These are phyloP conservation scores for Chloropicon primus DNA, from an alignment of 139 green algal species.

Conservation along the genomic window DNA sequence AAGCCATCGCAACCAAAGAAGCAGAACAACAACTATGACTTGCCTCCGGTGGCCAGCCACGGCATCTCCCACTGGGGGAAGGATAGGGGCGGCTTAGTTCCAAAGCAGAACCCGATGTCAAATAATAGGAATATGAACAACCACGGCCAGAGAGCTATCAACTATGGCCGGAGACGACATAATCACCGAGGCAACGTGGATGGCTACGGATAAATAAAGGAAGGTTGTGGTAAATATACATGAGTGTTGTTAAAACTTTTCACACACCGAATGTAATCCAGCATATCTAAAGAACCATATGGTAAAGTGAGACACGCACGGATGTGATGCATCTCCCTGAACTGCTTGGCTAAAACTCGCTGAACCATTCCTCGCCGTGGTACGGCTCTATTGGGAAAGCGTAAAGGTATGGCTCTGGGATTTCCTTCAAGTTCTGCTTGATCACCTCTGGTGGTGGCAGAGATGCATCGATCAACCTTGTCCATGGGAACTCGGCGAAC, in stretches of 20 bases:
- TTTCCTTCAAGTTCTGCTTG: neutral
- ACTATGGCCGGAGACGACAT: neutral
- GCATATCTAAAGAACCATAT: too few relatives aligned
- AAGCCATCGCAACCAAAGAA: neutral
- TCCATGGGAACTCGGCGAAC: neutral
- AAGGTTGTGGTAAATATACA: too few relatives aligned
- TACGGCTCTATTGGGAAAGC: slow-evolving; percentile 2
- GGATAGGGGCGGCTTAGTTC: neutral
- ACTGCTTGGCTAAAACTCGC: neutral
- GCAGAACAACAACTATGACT: neutral
- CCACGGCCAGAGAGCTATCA: neutral
- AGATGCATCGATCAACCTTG: slow-evolving; percentile 12
- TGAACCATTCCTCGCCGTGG: neutral
- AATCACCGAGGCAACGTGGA: neutral
- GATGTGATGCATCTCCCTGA: too few relatives aligned
- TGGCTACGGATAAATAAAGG: neutral
- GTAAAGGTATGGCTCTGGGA: neutral
- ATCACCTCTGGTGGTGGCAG: slow-evolving; percentile 5
- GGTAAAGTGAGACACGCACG: too few relatives aligned
- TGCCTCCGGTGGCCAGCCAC: neutral
- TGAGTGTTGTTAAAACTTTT: too few relatives aligned
- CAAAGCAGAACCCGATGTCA: neutral
- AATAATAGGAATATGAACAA: neutral
- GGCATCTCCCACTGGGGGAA: neutral
- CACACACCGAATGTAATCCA: too few relatives aligned